A percentile compares a stretch with the other conserved stretches of the same genome.
phyloP scores from a whole-genome alignment of 768 basidiomycete species.

The Xanthoconium stramineum region DNA sequence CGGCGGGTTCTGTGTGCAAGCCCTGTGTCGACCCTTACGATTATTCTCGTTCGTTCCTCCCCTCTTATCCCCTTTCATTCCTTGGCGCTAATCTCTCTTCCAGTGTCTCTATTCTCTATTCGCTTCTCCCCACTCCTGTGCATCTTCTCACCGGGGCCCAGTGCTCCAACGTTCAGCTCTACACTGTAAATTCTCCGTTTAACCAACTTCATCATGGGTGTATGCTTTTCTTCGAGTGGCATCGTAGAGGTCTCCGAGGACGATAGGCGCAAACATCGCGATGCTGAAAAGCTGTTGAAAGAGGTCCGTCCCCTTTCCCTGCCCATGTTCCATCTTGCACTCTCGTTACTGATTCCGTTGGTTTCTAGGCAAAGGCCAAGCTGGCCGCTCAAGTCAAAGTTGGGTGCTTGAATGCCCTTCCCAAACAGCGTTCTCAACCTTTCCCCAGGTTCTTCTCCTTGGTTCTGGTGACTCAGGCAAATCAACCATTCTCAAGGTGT shows the following conservation, averaged over 20 bases:
- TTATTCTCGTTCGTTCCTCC: background rate
- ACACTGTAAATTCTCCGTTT: constrained; percentile 6
- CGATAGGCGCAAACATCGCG: constrained; percentile 60
- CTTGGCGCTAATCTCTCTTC: background rate
- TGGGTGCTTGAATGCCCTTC: constrained; percentile 4
- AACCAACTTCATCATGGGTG: constrained; percentile 53
- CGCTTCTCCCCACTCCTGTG: background rate
- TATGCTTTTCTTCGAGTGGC: constrained; percentile 65
- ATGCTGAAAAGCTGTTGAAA: constrained; percentile 74
- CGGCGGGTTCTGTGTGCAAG: constrained; percentile 17
- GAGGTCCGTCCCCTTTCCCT: constrained; percentile 47
- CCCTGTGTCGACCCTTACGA: constrained; percentile 8
- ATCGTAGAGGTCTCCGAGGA: constrained; percentile 63
- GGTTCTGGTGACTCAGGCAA: constrained; percentile 95
- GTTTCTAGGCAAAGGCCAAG: constrained; percentile 64
- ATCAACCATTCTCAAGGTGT: constrained; percentile 84
- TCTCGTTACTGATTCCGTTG: background rate
- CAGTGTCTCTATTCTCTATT: background rate
- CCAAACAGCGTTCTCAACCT: background rate
- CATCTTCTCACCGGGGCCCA: constrained; percentile 6
- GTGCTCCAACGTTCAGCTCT: constrained; percentile 7
- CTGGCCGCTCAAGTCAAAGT: constrained; percentile 78
- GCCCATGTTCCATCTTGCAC: background rate
- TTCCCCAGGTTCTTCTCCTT: constrained; percentile 70
- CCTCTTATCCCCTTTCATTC: background rate